Conservation (phyloP, 2,329 filamentous ascomycete species). For the Colletotrichum sp. region DNA sequence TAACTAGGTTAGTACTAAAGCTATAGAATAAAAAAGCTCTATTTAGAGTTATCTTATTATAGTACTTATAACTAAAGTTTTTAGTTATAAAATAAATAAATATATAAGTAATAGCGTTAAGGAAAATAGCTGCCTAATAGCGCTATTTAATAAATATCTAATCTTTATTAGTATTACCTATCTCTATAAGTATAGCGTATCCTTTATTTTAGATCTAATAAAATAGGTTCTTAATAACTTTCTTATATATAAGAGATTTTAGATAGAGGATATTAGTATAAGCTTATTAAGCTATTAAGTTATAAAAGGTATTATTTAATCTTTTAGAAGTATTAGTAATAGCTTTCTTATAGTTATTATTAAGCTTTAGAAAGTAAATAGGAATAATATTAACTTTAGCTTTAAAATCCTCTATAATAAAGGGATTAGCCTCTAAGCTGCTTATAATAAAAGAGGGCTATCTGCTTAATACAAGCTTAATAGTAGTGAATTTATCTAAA, state of each 20-base stretch:
- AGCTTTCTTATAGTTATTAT: not conserved
- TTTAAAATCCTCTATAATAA: too few relatives aligned
- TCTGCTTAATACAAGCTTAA: not conserved
- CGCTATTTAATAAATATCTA: not conserved
- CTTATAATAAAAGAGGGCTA: too few relatives aligned
- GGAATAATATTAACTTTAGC: not conserved
- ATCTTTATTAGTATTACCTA: rapidly evolving
- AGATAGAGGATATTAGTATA: too few relatives aligned
- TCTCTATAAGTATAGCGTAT: not conserved
- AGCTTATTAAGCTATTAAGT: too few relatives aligned
- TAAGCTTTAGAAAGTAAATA: not conserved
- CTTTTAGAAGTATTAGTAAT: not conserved
- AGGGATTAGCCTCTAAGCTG: too few relatives aligned
- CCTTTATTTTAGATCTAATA: not conserved
- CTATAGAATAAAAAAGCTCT: not conserved
- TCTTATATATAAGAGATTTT: too few relatives aligned
- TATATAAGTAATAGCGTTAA: rapidly evolving
- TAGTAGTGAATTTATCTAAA: too few relatives aligned
- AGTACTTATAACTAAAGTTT: too few relatives aligned
- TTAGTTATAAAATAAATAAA: too few relatives aligned
- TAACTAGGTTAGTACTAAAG: not conserved
- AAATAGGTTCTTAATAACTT: too few relatives aligned
- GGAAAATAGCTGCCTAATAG: too few relatives aligned
- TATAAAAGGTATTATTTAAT: not conserved
- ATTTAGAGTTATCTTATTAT: too few relatives aligned